Percentiles rank a stretch among this genome's conserved stretches.
phyloP scores from a whole-genome alignment of 768 basidiomycete genomes.

The Lactarius sp. region DNA sequence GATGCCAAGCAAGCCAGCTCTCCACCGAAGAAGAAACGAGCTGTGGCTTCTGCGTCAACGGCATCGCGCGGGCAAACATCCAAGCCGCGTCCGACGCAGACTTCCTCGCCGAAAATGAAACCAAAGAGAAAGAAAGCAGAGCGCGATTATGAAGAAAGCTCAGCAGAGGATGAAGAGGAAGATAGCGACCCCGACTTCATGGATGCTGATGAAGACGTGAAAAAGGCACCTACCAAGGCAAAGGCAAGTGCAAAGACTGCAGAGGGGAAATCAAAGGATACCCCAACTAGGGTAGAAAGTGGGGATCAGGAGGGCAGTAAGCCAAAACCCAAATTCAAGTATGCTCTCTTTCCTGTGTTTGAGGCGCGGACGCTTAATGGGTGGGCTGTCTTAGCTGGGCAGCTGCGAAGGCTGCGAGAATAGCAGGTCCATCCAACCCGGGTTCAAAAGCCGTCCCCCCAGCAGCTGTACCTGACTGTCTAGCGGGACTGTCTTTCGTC shows the following conservation, averaged over 20 bases:
- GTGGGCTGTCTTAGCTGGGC: conserved; percentile 38
- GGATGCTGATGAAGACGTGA: conserved; percentile 24
- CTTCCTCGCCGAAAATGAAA: conserved; percentile 25
- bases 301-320: conserved; percentile 26
- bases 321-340: conserved; percentile 38
- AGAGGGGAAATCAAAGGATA: conserved; percentile 25
- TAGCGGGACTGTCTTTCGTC: conserved; percentile 85
- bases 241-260: conserved; percentile 17
- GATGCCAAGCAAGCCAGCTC: conserved; percentile 22
- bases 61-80: not conserved
- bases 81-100: conserved; percentile 21
- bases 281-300: conserved; percentile 6
- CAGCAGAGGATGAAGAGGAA: conserved; percentile 30
- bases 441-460: conserved; percentile 62
- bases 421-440: conserved; percentile 51
- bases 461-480: conserved; percentile 71
- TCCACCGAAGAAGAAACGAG: conserved; percentile 22
- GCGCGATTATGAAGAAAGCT: conserved; percentile 34
- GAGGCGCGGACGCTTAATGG: not conserved
- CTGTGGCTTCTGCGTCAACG: not conserved
- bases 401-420: conserved; percentile 54
- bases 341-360: conserved; percentile 16
- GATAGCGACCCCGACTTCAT: conserved; percentile 26
- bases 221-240: conserved; percentile 24
- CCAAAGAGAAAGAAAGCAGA: conserved; percentile 32